Conservation (phyloP, 495 filamentous ascomycete species). For the Massariosphaeria phaeospora region DNA sequence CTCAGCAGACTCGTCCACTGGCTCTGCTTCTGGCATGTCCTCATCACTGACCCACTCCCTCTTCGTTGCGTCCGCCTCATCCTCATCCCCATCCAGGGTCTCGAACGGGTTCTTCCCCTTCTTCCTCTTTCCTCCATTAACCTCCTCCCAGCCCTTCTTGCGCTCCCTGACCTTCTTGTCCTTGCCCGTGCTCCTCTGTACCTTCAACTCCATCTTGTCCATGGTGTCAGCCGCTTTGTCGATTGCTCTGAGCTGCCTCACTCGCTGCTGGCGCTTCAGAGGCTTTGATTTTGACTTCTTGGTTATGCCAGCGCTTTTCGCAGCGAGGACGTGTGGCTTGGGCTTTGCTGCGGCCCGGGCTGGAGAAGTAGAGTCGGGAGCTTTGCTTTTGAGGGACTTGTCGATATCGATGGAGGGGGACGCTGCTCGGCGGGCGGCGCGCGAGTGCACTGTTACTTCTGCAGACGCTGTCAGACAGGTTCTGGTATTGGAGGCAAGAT, state of each 20-base stretch:
- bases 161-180: slow-evolving; percentile 54
- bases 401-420: slow-evolving; percentile 69
- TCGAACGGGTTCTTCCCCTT: slow-evolving; percentile 23
- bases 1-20: not conserved
- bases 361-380: not conserved
- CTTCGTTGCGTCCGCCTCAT: slow-evolving; percentile 17
- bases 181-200: slow-evolving; percentile 58
- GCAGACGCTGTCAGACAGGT: slow-evolving; percentile 38
- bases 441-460: slow-evolving; percentile 58
- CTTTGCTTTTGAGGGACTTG: slow-evolving; percentile 62
- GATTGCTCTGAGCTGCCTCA: slow-evolving; percentile 64
- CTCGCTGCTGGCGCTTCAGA: slow-evolving; percentile 58
- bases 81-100: slow-evolving; percentile 17
- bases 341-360: slow-evolving; percentile 41
- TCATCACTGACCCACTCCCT: slow-evolving; percentile 40
- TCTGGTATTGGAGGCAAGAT: not conserved
- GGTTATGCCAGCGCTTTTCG: slow-evolving; percentile 58
- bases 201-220: slow-evolving; percentile 66
- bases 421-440: slow-evolving; percentile 65
- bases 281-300: slow-evolving; percentile 58
- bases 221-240: slow-evolving; percentile 67
- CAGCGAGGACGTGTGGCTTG: slow-evolving; percentile 57
- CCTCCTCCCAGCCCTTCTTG: slow-evolving; percentile 31
- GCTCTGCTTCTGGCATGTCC: slow-evolving; percentile 33
- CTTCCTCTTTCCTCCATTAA: slow-evolving; percentile 6